Evolutionary conservation across 1,139 yeast genomes (phyloP).

Genomic region (Zygoascus sp.): DNA sequence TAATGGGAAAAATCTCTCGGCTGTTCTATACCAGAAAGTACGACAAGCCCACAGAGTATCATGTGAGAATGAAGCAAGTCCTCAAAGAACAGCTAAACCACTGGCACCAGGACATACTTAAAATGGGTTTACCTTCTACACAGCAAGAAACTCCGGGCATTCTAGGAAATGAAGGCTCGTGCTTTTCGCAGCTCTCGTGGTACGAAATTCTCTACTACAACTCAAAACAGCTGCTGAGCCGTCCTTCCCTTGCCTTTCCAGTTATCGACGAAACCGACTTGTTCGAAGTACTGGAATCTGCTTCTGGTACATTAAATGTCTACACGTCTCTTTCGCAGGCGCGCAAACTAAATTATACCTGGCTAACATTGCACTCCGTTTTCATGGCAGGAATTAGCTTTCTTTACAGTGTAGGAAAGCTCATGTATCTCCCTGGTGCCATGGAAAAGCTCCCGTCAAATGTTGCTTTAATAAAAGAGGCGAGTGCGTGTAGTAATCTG

Average conservation of each 20-base stretch:
- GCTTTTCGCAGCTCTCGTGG: constrained; percentile 6
- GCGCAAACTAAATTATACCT: constrained; percentile 3
- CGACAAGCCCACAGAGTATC: background rate
- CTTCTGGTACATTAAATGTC: constrained; percentile 1
- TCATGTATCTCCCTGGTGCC: constrained; percentile 3
- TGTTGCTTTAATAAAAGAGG: constrained; percentile 5
- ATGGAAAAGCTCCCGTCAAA: constrained; percentile 2
- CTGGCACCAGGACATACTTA: constrained; percentile 3
- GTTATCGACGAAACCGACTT: constrained; percentile 1
- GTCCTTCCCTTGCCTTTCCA: constrained; percentile 5
- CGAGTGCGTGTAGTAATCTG: constrained; percentile 4
- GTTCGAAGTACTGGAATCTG: constrained; percentile 3
- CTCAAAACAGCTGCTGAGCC: constrained; percentile 1
- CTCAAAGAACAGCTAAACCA: constrained; percentile 1
- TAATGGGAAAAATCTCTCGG: constrained; percentile 2
- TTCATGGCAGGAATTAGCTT: constrained; percentile 8
- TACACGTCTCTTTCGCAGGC: constrained; percentile 5
- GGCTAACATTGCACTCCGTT: constrained; percentile 7
- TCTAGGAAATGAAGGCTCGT: constrained; percentile 3
- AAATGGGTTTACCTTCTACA: background rate
- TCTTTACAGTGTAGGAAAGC: constrained; percentile 6
- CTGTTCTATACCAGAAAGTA: constrained; percentile 3
- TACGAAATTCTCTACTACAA: constrained; percentile 6
- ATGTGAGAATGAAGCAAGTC: background rate
- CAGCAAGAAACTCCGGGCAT: background rate